Evolutionary conservation across 768 basidiomycete species (phyloP).

Genomic region (Leccinum arenicola): DNA sequence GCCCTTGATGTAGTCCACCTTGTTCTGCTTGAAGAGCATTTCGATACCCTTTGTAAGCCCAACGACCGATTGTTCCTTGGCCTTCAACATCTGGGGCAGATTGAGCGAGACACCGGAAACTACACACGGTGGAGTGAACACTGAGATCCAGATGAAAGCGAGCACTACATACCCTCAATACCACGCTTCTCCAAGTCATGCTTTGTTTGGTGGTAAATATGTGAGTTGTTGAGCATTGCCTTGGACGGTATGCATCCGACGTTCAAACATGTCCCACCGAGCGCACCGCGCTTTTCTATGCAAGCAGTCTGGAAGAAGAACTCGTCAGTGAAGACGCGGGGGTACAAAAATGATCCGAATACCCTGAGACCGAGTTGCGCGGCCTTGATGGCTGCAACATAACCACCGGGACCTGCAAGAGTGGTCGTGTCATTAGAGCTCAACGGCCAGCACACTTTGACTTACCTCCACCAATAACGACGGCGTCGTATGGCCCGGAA

Average conservation of each 20-base stretch:
- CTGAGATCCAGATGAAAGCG: background rate
- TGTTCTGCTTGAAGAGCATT: constrained; percentile 92
- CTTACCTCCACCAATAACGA: constrained; percentile 93
- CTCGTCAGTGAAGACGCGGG: constrained; percentile 4
- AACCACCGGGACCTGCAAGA: constrained; percentile 83
- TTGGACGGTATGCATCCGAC: constrained; percentile 99
- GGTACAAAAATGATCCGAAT: constrained; percentile 14
- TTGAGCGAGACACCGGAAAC: constrained; percentile 79
- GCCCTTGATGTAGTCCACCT: constrained; percentile 98
- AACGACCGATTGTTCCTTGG: constrained; percentile 82
- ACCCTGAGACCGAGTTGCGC: constrained; percentile 94
- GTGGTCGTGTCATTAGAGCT: background rate
- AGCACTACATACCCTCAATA: constrained; percentile 73
- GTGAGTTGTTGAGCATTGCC: constrained; percentile 99
- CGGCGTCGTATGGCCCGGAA: constrained; percentile 84
- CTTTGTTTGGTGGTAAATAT: constrained; percentile 90
- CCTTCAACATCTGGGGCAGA: constrained; percentile 86
- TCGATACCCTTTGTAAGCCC: constrained; percentile 92
- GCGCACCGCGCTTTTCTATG: constrained; percentile 91
- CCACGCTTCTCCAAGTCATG: constrained; percentile 90
- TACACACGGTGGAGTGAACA: constrained; percentile 30
- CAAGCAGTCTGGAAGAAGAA: constrained; percentile 75
- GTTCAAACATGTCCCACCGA: constrained; percentile 97
- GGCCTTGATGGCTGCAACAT: constrained; percentile 99
- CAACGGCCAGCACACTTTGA: background rate